Base-by-base conservation (phyloP, 2,329 filamentous ascomycete genomes). In the Tolypocladium endophyticum region DNA sequence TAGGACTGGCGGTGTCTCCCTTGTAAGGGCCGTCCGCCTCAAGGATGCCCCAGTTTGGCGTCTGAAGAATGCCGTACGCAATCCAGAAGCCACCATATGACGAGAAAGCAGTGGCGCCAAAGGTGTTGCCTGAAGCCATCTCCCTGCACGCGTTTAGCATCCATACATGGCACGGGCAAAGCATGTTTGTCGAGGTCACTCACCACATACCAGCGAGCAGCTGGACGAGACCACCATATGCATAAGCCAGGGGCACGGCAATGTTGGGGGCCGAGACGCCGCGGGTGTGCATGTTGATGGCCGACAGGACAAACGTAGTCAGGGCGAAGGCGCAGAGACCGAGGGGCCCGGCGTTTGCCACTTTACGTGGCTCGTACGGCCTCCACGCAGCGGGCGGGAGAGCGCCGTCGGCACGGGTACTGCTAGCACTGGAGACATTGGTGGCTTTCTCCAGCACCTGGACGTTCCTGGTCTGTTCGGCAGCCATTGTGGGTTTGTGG, bases 1-100 rank as follows among this genome's bases (percentile, higher is more conserved):
- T 76, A 0, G 85, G 86, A 55, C 86, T 84, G 35, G 75, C 66
- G 23, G 73, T 72, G 59, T 79, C 66, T 65, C 76, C 65, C 5
- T 64, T 65, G 65, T 86, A 86, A 3, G 78, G 79, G 43, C 72
- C 72, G 23, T 77, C 74, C 0, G 65, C 55, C 36, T 71, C 72
- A 12, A 77, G 71, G 60, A 90, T 85, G 55, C 82, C 72, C 76
- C 89, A 92, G 63, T 81, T 71, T 1, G 83, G 89, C 2, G 87
- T 90, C 62, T 89, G 74, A 59, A 92, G 79, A 67, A 92, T 87
- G 63, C 79, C 89, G 68, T 90, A 88, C 16, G 82, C 79, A 68
- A 93, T 83, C 90, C 90, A 93, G 81, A 93, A 93, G 63, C 89
- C 89, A 66, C 90, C 89, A 69, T 90, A 93, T 0, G 89, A 92